phyloP scores from a whole-genome alignment of 306 rosid genomes.

The Fagus sylvatica region DNA sequence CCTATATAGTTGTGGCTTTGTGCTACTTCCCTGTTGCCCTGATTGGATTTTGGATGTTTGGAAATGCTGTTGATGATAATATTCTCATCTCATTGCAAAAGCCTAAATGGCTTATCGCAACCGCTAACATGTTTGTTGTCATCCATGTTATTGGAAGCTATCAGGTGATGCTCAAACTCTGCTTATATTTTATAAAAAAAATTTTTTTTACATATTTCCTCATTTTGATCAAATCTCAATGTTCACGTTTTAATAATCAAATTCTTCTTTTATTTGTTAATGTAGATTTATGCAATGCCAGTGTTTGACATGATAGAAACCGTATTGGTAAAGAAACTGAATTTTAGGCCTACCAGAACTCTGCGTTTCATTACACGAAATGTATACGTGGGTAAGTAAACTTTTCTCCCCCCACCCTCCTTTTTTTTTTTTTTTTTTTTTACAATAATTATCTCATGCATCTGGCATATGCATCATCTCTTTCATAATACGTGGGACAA shows the following conservation, averaged over 20 bases:
- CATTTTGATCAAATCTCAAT: neutral
- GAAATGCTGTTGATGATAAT: constrained; percentile 50
- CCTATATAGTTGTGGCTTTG: constrained; percentile 82
- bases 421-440: no score
- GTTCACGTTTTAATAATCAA: neutral
- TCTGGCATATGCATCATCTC: no score
- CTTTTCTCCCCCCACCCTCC: neutral
- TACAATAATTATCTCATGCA: no score
- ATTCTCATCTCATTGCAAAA: constrained; percentile 66
- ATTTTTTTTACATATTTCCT: neutral
- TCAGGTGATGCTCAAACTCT: constrained; percentile 53
- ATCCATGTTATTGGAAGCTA: constrained; percentile 92
- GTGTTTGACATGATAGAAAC: constrained; percentile 96
- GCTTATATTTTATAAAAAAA: no score
- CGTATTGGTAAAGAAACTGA: constrained; percentile 65
- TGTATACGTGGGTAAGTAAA: constrained; percentile 66
- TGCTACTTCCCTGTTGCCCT: constrained; percentile 95
- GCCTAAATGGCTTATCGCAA: constrained; percentile 80
- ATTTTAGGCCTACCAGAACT: constrained; percentile 42
- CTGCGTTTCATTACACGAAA: constrained; percentile 74
- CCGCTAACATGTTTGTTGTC: constrained; percentile 87
- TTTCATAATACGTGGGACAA: no score
- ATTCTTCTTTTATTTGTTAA: neutral
- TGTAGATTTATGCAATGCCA: constrained; percentile 86
- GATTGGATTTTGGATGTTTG: constrained; percentile 72